Conservation (phyloP, 2,329 filamentous ascomycete species). For the Purpureocillium lavendulum region DNA sequence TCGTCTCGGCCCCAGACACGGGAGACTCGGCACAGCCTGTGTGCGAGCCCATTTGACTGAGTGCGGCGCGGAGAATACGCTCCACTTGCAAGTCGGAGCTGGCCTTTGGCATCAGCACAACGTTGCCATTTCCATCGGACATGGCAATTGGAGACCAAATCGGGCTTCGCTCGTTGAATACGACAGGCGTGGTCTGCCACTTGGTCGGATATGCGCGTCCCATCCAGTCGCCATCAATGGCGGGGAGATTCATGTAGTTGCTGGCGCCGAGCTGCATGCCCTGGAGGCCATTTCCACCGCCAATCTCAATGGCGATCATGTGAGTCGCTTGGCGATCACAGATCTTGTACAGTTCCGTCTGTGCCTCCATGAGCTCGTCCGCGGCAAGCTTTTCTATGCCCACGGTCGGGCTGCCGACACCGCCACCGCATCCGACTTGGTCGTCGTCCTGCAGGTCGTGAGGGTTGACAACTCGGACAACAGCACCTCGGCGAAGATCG, state of each 20-base stretch:
- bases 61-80: constrained; percentile 38
- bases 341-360: constrained; percentile 44
- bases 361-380: constrained; percentile 44
- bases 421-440: constrained; percentile 46
- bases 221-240: constrained; percentile 50
- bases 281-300: constrained; percentile 57
- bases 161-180: constrained; percentile 37
- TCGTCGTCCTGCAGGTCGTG: constrained; percentile 40
- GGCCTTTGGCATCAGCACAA: constrained; percentile 39
- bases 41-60: constrained; percentile 47
- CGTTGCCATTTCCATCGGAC: constrained; percentile 43
- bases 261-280: constrained; percentile 48
- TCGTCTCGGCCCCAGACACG: constrained; percentile 39
- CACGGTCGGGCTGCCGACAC: constrained; percentile 52
- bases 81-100: constrained; percentile 39
- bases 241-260: constrained; percentile 40
- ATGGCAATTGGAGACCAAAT: constrained; percentile 39
- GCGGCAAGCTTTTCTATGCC: constrained; percentile 51
- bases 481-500: constrained; percentile 40
- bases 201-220: constrained; percentile 45
- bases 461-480: constrained; percentile 42
- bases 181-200: constrained; percentile 47
- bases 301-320: constrained; percentile 56
- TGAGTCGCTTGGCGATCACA: constrained; percentile 39
- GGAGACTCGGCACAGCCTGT: constrained; percentile 40